Conservation (phyloP, 768 basidiomycete species). For the Suillus paluster region DNA sequence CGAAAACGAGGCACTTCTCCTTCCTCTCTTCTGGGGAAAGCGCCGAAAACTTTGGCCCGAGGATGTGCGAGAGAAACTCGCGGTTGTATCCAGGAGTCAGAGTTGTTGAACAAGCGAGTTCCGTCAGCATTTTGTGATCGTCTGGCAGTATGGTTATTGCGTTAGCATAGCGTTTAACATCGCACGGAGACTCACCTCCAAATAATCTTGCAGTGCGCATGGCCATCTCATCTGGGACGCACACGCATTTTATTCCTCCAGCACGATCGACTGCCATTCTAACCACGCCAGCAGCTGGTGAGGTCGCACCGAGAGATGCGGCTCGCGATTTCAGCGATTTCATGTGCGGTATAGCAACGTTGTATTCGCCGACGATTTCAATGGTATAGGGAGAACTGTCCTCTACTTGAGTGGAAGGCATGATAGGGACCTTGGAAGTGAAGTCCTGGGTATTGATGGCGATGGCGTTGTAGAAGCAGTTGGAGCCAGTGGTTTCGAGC, state of each 20-base stretch:
- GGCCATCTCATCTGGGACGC: constrained; percentile 67
- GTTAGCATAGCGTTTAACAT: neutral
- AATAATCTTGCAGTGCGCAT: constrained; percentile 64
- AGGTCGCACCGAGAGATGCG: constrained; percentile 73
- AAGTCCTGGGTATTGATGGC: constrained; percentile 52
- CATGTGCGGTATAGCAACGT: constrained; percentile 62
- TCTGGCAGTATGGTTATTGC: constrained; percentile 42
- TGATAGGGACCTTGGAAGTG: constrained; percentile 36
- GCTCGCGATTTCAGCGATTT: constrained; percentile 63
- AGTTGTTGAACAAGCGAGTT: constrained; percentile 75
- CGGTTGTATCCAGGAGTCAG: constrained; percentile 67
- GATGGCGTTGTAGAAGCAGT: constrained; percentile 75
- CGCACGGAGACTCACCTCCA: constrained; percentile 49
- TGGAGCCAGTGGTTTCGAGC: constrained; percentile 72
- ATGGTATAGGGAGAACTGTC: constrained; percentile 44
- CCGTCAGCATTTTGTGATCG: constrained; percentile 76
- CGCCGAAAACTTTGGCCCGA: constrained; percentile 24
- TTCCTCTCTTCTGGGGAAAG: constrained; percentile 28
- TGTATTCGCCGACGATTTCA: constrained; percentile 43
- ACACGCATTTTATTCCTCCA: constrained; percentile 61
- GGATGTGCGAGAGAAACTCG: constrained; percentile 51
- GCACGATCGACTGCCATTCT: constrained; percentile 64
- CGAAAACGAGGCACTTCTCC: constrained; percentile 56
- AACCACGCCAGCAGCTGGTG: constrained; percentile 62
- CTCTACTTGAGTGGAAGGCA: constrained; percentile 30